Conservation (phyloP, 2,329 filamentous ascomycete species). For the Elsinoe perseae region DNA sequence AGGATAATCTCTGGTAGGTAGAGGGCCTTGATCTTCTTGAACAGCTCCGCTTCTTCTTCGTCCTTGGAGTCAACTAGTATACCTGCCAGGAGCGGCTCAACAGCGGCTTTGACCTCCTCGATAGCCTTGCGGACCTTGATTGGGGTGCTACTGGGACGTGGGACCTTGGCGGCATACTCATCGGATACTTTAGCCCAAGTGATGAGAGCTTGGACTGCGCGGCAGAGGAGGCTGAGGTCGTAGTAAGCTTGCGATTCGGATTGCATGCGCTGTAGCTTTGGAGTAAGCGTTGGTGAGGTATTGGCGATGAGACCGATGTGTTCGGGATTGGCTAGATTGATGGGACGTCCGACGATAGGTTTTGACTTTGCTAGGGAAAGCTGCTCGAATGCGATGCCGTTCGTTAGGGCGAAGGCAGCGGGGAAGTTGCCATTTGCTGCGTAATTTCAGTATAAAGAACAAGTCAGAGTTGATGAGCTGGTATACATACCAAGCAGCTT, state of each 20-base stretch:
- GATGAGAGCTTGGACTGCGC: slow-evolving; percentile 36
- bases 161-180: slow-evolving; percentile 27
- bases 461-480: neutral
- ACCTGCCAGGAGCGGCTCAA: slow-evolving; percentile 31
- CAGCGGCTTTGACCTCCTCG: slow-evolving; percentile 32
- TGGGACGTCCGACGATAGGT: slow-evolving; percentile 33
- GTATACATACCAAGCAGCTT: slow-evolving; percentile 69
- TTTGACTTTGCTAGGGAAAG: slow-evolving; percentile 36
- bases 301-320: slow-evolving; percentile 16
- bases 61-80: slow-evolving; percentile 26
- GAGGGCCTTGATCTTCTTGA: slow-evolving; percentile 58
- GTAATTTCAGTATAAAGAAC: slow-evolving; percentile 21
- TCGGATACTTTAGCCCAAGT: slow-evolving; percentile 35
- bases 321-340: slow-evolving; percentile 32
- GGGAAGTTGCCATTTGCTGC: slow-evolving; percentile 42
- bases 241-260: slow-evolving; percentile 32
- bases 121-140: slow-evolving; percentile 32
- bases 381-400: slow-evolving; percentile 44
- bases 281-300: slow-evolving; percentile 16
- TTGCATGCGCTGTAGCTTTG: slow-evolving; percentile 22
- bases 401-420: slow-evolving; percentile 48
- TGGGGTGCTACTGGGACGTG: slow-evolving; percentile 22
- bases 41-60: slow-evolving; percentile 52
- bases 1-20: slow-evolving; percentile 84
- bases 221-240: slow-evolving; percentile 38